Evolutionary conservation across 2,329 filamentous ascomycete genomes (phyloP), one percentile per base, ranked within the genome.

Genomic region (Tolypocladium ovalisporum): DNA sequence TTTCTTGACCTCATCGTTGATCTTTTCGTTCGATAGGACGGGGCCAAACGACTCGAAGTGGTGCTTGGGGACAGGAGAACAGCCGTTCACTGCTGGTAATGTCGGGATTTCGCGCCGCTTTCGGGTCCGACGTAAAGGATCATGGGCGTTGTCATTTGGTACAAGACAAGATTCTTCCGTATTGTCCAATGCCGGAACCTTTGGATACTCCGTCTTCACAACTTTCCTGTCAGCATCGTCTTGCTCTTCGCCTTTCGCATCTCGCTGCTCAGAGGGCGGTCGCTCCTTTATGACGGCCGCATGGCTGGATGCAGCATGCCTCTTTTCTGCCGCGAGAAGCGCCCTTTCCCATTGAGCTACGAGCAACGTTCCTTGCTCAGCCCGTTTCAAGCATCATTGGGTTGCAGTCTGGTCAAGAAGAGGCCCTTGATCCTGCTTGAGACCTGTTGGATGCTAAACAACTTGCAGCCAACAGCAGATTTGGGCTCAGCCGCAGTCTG

Each of bases 21-120:
- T 42, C 2, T 22, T 2, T 9, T 4, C 2, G 39, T 4, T 42
- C n/a, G n/a, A 42, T 1, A 9, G 6, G 4, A 4, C 0, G n/a
- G n/a, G n/a, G 2, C n/a, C n/a, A n/a, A 42, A 42, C 1, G 39
- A 9, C 6, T 42, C 39, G 15, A 42, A 42, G n/a, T 3, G 22
- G 39, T 42, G 39, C 39, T 22, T 12, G 8, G n/a, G n/a, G 22
- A 4, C 1, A 22, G 22, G 2, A 22, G 39, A 3, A 42, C 2
- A 9, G 17, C 19, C 15, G 5, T 17, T 24, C 8, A 10, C 8
- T 42, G 15, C n/a, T 22, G 39, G 22, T 12, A n/a, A 12, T 19
- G 6, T 9, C n/a, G 37, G 5, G 1, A 7, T n/a, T 12, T 22
- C 39, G 39, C 39, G 39, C 3, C 12, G 19, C n/a, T 13, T 22